Evolutionary conservation across 1,284 basidiomycete genomes (phyloP).

Genomic region (Salmacisia buchloeana): DNA sequence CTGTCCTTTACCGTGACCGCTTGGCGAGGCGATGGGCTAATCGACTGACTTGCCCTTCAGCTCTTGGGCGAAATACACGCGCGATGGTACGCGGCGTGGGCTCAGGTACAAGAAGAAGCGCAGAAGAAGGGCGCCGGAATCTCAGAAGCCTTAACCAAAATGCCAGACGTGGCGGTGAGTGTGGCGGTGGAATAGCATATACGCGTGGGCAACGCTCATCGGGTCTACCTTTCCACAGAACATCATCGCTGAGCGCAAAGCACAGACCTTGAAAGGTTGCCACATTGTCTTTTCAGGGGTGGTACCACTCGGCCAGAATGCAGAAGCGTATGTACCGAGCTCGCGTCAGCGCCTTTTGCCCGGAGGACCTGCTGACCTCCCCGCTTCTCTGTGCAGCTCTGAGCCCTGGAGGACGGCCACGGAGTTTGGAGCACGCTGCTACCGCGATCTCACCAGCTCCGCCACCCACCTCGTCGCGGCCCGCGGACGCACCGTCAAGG

Average conservation of each 20-base stretch:
- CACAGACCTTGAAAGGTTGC: conserved; percentile 67
- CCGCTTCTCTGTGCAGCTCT: conserved; percentile 53
- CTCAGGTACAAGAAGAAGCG: conserved; percentile 11
- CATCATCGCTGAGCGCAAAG: conserved; percentile 77
- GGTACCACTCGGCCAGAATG: conserved; percentile 74
- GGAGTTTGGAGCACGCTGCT: conserved; percentile 80
- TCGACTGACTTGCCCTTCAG: conserved; percentile 54
- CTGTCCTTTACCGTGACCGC: neutral
- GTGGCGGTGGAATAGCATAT: neutral
- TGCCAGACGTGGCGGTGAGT: conserved; percentile 10
- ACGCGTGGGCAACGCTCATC: neutral
- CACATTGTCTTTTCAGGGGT: conserved; percentile 87
- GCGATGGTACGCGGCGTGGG: conserved; percentile 60
- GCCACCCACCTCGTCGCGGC: conserved; percentile 88
- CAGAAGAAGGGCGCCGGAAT: neutral
- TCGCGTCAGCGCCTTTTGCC: no score
- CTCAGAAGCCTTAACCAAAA: conserved; percentile 1
- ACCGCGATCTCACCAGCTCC: conserved; percentile 62
- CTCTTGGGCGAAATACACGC: conserved; percentile 71
- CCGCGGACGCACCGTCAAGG: conserved; percentile 75
- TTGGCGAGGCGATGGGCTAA: neutral
- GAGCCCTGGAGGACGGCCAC: conserved; percentile 82
- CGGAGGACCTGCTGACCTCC: neutral
- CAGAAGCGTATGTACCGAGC: conserved; percentile 60
- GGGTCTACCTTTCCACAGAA: conserved; percentile 47